phyloP scores from a whole-genome alignment of 257 asterid genomes.

The Solanum clarkiae region DNA sequence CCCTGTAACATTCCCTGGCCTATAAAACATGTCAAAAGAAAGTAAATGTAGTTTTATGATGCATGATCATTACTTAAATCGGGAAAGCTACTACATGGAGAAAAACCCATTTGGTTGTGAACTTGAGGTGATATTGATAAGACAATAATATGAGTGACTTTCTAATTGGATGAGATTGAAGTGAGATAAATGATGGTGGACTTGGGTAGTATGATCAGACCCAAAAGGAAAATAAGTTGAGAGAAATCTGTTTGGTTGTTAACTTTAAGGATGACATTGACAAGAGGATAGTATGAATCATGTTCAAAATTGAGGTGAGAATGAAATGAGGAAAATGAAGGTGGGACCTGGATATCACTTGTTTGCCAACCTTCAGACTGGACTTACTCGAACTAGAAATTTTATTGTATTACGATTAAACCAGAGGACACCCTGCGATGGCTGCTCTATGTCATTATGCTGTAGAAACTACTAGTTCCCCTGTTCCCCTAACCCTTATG shows the following conservation, averaged over 20 bases:
- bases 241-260: neutral
- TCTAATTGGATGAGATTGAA: neutral
- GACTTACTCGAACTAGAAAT: neutral
- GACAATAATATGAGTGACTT: neutral
- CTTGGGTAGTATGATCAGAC: neutral
- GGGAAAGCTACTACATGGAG: neutral
- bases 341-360: neutral
- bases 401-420: neutral
- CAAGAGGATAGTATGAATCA: neutral
- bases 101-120: neutral
- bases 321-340: neutral
- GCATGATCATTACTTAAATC: neutral
- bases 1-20: neutral
- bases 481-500: neutral
- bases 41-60: neutral
- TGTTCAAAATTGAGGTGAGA: neutral
- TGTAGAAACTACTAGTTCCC: neutral
- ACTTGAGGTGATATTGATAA: neutral
- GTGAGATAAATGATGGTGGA: neutral
- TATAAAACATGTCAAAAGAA: neutral
- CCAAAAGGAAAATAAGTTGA: neutral
- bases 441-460: neutral
- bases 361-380: neutral
- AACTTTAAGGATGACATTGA: neutral
- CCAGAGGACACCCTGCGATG: neutral